Conservation (phyloP, 257 asterid species). For the Solanum pinnatisectum region DNA sequence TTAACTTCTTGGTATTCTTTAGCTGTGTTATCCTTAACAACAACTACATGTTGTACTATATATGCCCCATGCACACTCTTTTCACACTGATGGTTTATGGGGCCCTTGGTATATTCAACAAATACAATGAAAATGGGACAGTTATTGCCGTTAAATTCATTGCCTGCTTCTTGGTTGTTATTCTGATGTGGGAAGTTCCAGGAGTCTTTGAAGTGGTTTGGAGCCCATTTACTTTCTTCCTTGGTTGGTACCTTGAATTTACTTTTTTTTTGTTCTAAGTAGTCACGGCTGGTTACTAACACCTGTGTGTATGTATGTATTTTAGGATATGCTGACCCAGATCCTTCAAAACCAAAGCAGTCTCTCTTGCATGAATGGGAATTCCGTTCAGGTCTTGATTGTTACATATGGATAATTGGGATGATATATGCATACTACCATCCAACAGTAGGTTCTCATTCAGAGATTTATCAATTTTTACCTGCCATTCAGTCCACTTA, state of each 20-base stretch:
- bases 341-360: constrained; percentile 45
- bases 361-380: constrained; percentile 73
- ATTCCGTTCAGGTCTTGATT: constrained; percentile 81
- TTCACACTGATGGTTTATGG: constrained; percentile 90
- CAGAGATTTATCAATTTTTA: neutral
- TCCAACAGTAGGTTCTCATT: constrained; percentile 53
- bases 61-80: constrained; percentile 93
- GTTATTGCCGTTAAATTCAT: constrained; percentile 61
- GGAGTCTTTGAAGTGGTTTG: constrained; percentile 67
- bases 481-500: neutral
- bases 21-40: constrained; percentile 72
- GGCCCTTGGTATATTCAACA: constrained; percentile 71
- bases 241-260: constrained; percentile 39
- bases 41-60: constrained; percentile 61
- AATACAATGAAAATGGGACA: constrained; percentile 61
- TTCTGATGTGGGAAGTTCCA: constrained; percentile 76
- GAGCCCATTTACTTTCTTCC: constrained; percentile 73
- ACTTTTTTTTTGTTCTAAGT: neutral
- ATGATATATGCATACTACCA: constrained; percentile 86
- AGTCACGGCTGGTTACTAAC: constrained; percentile 1
- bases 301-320: neutral
- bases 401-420: constrained; percentile 87
- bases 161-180: constrained; percentile 72
- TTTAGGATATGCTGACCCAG: constrained; percentile 67
- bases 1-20: constrained; percentile 75